Evolutionary conservation across 495 filamentous ascomycete genomes (phyloP).

Genomic region (Podospora bellae-mahoneyi): DNA sequence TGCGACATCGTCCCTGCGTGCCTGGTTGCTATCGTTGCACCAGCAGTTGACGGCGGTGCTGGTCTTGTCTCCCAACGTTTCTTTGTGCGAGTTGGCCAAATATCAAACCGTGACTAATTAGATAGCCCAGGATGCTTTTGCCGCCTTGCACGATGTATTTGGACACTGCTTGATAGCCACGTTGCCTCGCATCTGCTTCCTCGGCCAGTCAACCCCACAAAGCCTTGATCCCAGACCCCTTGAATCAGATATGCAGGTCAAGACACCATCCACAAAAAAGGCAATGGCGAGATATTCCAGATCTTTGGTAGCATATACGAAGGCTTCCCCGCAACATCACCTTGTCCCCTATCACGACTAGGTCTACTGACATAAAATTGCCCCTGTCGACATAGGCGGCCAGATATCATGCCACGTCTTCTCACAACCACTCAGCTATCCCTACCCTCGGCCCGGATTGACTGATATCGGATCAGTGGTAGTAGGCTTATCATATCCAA

Average conservation of each 20-base stretch:
- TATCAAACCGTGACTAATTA: neutral
- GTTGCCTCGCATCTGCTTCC: neutral
- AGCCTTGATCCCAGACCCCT: neutral
- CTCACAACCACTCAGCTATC: too few relatives aligned
- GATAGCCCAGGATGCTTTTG: too few relatives aligned
- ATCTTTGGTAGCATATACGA: neutral
- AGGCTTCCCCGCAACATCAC: neutral
- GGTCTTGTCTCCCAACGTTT: too few relatives aligned
- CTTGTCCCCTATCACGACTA: neutral
- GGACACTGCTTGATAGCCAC: neutral
- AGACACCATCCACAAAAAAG: neutral
- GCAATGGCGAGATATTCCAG: neutral
- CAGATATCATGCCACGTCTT: neutral
- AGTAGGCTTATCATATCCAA: neutral
- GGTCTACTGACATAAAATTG: neutral
- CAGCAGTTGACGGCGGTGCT: too few relatives aligned
- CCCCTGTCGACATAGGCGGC: neutral
- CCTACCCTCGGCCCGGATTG: too few relatives aligned
- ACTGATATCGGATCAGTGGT: too few relatives aligned
- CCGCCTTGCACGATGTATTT: neutral
- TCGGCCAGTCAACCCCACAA: neutral
- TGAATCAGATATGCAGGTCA: constrained; percentile 3
- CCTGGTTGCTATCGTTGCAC: too few relatives aligned
- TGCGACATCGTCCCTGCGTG: too few relatives aligned
- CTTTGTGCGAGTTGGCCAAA: neutral